Evolutionary conservation across 441 rosid genomes (phyloP), one percentile per base, ranked within the genome.

Genomic region (Omphalea diandra): DNA sequence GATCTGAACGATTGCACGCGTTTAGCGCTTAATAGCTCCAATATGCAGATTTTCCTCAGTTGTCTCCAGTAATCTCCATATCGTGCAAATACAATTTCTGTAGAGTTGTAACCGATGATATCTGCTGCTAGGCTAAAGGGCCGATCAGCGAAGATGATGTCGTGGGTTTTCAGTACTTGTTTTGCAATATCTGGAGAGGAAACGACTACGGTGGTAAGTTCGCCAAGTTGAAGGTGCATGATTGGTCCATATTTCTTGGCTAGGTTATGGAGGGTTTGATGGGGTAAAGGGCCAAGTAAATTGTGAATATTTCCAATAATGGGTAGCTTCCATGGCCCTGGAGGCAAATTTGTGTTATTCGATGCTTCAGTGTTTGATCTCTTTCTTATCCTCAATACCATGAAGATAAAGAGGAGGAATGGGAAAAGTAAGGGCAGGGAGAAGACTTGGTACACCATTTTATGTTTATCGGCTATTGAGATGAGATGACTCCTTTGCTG

Each of bases 181-280:
- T n/a, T n/a, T n/a, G n/a, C n/a, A n/a, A n/a, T n/a, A n/a, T n/a
- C n/a, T n/a, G n/a, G n/a, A n/a, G n/a, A n/a, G n/a, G n/a, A n/a
- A n/a, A n/a, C n/a, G n/a, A n/a, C n/a, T n/a, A n/a, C n/a, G n/a
- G n/a, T n/a, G n/a, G n/a, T n/a, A n/a, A n/a, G n/a, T n/a, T n/a
- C n/a, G n/a, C n/a, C n/a, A n/a, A n/a, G 7, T 63, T 43, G 33
- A 7, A 63, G 67, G 10, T 63, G 53, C 67, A 63, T 63, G 15
- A 63, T 7, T 0, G 67, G 67, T 0, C 67, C 67, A 18, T 26
- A 44, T 63, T 41, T 44, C 20, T 43, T 26, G 36, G 67, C 17
- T 1, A 63, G 54, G 18, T 43, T 17, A 11, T 33, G 5, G 17
- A 63, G 22, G 14, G 12, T 26, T 0, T 15, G 27, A 18, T 63